Evolutionary conservation across 129 eudicot species (phyloP).

Genomic region (Saposhnikovia divaricata): DNA sequence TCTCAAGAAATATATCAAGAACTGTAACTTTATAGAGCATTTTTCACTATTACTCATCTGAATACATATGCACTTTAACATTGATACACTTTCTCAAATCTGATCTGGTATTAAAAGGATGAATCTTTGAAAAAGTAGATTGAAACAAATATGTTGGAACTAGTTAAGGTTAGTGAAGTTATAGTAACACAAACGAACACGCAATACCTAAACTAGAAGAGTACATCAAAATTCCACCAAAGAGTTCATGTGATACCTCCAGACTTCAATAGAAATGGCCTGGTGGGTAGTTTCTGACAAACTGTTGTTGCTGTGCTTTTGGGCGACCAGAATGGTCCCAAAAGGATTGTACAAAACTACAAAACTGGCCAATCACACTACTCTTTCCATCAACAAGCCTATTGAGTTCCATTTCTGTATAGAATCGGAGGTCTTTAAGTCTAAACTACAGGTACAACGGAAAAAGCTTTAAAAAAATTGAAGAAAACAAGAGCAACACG

Average conservation of each 20-base stretch:
- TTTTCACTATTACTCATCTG: neutral
- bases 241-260: neutral
- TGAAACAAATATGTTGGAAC: neutral
- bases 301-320: neutral
- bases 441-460: neutral
- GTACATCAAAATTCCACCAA: neutral
- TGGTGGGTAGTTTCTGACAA: neutral
- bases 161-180: neutral
- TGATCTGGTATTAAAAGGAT: neutral
- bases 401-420: neutral
- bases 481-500: neutral
- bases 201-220: neutral
- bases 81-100: neutral
- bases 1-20: too few species aligned
- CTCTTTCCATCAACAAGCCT: neutral
- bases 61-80: neutral
- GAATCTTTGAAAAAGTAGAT: neutral
- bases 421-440: neutral
- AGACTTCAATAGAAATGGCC: neutral
- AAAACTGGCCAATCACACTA: neutral
- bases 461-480: neutral
- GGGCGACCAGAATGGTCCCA: neutral
- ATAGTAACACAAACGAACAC: neutral
- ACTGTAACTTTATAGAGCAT: neutral
- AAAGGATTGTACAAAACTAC: neutral